Evolutionary conservation across 176 grass and related monocot species (phyloP).

Genomic region (Bromus sterilis): DNA sequence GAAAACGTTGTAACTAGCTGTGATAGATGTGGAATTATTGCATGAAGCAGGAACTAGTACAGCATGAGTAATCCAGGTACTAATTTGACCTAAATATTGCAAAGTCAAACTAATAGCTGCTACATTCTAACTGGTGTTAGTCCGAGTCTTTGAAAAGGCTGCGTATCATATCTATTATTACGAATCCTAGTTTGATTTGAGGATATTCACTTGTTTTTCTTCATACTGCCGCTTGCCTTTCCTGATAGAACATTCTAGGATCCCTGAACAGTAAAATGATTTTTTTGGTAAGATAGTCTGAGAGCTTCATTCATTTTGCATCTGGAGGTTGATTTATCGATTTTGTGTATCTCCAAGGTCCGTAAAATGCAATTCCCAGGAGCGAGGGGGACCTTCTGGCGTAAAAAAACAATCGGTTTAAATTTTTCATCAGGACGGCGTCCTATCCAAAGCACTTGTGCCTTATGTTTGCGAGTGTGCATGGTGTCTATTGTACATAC

Average conservation of each 20-base stretch:
- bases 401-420: neutral
- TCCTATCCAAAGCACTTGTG: conserved; percentile 8
- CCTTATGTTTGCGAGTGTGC: neutral
- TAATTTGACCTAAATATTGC: neutral
- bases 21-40: neutral
- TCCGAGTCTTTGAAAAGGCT: neutral
- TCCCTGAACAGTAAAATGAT: neutral
- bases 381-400: neutral
- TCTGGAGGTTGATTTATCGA: neutral
- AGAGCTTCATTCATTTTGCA: neutral
- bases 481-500: conserved; percentile 11
- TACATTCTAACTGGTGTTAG: neutral
- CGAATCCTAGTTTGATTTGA: conserved; percentile 3
- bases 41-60: conserved; percentile 8
- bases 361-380: neutral
- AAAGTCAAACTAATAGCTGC: neutral
- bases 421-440: conserved; percentile 1
- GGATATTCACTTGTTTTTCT: neutral
- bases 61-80: neutral
- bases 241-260: neutral
- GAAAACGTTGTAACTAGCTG: neutral
- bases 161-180: neutral
- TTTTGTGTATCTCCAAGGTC: neutral
- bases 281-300: neutral
- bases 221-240: neutral